phyloP scores from a whole-genome alignment of 1,284 basidiomycete species.

The Sporisorium sorghi region DNA sequence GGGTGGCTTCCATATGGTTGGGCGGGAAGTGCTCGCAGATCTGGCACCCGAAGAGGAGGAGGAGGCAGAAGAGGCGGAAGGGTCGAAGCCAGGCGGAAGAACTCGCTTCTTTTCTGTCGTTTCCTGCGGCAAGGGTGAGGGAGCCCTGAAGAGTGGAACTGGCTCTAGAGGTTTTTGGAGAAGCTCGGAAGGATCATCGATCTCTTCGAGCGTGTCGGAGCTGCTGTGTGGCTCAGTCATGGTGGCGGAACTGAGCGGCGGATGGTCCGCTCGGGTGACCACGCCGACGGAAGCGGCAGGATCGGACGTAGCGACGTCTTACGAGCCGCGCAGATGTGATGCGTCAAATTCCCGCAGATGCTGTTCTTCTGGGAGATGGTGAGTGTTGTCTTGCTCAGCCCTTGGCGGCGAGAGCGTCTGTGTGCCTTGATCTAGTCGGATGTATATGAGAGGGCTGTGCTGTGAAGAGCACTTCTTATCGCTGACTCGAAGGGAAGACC shows the following conservation, averaged over 20 bases:
- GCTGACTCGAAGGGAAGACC: neutral
- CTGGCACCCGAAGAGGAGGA: neutral
- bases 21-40: slow-evolving; percentile 9
- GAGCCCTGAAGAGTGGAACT: slow-evolving; percentile 27
- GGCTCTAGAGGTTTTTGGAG: slow-evolving; percentile 45
- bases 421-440: neutral
- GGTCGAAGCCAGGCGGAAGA: slow-evolving; percentile 28
- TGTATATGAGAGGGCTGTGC: neutral
- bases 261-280: neutral
- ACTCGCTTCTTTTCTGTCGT: slow-evolving; percentile 17
- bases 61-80: neutral
- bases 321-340: neutral
- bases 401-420: neutral
- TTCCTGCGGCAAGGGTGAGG: neutral
- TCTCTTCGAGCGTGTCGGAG: slow-evolving; percentile 43
- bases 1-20: slow-evolving; percentile 18
- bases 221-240: slow-evolving; percentile 15
- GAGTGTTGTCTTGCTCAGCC: neutral
- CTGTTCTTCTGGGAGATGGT: neutral
- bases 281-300: neutral
- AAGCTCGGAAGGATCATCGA: slow-evolving; percentile 49
- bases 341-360: neutral
- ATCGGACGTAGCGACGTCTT: neutral
- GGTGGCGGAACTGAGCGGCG: neutral
- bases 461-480: neutral